A percentile compares a stretch with the other conserved stretches of the same genome.
Evolutionary conservation across 768 basidiomycete genomes (phyloP).

Genomic region (Hygrocybe punicea): DNA sequence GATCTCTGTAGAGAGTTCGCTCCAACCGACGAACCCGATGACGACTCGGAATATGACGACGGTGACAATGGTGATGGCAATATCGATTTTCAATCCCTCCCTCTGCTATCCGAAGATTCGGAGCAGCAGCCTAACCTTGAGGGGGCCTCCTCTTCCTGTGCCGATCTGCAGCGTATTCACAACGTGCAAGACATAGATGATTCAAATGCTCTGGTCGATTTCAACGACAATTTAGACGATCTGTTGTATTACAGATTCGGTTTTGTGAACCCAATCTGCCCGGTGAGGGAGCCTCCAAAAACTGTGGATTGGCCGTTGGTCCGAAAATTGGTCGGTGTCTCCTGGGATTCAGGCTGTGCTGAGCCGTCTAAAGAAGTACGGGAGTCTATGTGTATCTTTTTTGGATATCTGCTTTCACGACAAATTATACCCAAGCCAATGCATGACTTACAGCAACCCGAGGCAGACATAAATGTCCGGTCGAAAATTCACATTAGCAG

Average conservation of each 20-base stretch:
- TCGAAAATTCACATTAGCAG: not conserved
- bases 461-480: not conserved
- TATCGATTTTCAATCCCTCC: not conserved
- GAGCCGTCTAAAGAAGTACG: not conserved
- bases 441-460: constrained; percentile 6
- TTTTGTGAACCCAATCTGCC: not conserved
- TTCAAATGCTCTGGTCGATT: not conserved
- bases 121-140: not conserved
- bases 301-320: not conserved
- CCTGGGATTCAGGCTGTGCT: not conserved
- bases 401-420: constrained; percentile 1
- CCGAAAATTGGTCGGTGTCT: not conserved
- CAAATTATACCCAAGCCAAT: constrained; percentile 5
- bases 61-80: not conserved
- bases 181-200: not conserved
- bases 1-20: constrained; percentile 18
- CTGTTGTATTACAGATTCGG: not conserved
- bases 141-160: not conserved
- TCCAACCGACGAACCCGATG: constrained; percentile 3
- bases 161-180: constrained; percentile 1
- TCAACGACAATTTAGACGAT: no score
- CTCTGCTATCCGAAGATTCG: not conserved
- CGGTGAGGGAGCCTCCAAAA: not conserved
- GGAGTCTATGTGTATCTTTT: not conserved
- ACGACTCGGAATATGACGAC: constrained; percentile 9